Base-by-base conservation (phyloP, 176 grass and related monocot species). In the Saccharum spontaneum region DNA sequence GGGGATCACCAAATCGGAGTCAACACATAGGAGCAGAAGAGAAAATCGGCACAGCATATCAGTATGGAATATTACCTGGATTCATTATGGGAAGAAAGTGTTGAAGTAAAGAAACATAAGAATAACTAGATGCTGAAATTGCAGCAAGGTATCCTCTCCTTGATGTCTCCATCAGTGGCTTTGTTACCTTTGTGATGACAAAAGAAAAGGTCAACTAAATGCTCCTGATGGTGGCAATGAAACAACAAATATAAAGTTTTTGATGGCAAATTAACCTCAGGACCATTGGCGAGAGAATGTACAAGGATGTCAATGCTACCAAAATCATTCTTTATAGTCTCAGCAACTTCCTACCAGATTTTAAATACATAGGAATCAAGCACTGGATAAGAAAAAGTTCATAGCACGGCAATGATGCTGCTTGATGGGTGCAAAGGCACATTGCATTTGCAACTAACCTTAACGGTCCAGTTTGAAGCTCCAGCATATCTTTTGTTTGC, bases 31-130 rank as follows among this genome's bases (percentile, higher is more conserved):
- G 6, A 52, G 40, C 30, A 71, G 70, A 22, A 52, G 18, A 13
- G 62, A 34, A 81, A 18, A 50, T 60, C 10, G 70, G 50, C 39
- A 71, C 49, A 78, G 16, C 26, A 83, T 7, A 78, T 5, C n/a
- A 70, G 10, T 64, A 45, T 55, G 55, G 92, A 97, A 65, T 55
- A 81, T 23, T 88, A 98, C 96, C 96, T 87, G 93, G 88, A 92
- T 94, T 95, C 96, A 98, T 98, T 69, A 95, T 94, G 50, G 96
- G 96, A 86, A 94, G 91, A 65, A 98, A 98, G 41, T 95, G 93
- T 67, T 98, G 87, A 63, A 98, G 89, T 76, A 95, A 77, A n/a
- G 96, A 98, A 71, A 98, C 82, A 67, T 84, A 95, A 17, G 96
- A 98, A 78, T 95, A 98, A 88, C 96, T 95, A 37, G 96, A 98